phyloP scores from a whole-genome alignment of 768 basidiomycete genomes.

The Xerocomellus amylosporus region DNA sequence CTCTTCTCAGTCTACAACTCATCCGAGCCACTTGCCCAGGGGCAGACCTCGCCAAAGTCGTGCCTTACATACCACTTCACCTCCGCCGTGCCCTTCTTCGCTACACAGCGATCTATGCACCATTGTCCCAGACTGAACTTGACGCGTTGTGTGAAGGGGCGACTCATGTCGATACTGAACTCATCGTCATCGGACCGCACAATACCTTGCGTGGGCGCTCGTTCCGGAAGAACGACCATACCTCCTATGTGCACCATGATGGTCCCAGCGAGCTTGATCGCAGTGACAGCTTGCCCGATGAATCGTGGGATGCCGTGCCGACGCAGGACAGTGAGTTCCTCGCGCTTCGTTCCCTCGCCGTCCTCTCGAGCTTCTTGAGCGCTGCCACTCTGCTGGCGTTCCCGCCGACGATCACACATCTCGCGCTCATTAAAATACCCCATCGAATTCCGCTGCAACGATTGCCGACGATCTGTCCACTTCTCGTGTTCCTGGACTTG shows the following conservation, averaged over 20 bases:
- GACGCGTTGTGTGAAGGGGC: slow-evolving; percentile 48
- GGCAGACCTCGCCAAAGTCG: slow-evolving; percentile 46
- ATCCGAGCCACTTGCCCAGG: slow-evolving; percentile 41
- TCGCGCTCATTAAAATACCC: slow-evolving; percentile 56
- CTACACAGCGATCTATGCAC: slow-evolving; percentile 54
- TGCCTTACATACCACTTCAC: slow-evolving; percentile 54
- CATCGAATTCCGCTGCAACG: slow-evolving; percentile 50
- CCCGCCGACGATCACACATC: slow-evolving; percentile 62
- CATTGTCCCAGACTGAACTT: slow-evolving; percentile 50
- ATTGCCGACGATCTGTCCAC: slow-evolving; percentile 56
- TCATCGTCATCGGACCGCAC: slow-evolving; percentile 59
- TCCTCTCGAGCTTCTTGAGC: slow-evolving; percentile 49
- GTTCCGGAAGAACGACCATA: slow-evolving; percentile 30
- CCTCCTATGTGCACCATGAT: background rate
- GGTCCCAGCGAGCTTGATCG: background rate
- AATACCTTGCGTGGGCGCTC: slow-evolving; percentile 43
- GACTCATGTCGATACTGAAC: slow-evolving; percentile 59
- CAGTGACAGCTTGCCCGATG: background rate
- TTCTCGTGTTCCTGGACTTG: slow-evolving; percentile 61
- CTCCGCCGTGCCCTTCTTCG: slow-evolving; percentile 58
- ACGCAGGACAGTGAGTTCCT: slow-evolving; percentile 31
- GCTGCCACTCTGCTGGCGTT: slow-evolving; percentile 46
- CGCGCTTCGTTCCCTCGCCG: slow-evolving; percentile 45
- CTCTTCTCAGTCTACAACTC: slow-evolving; percentile 54
- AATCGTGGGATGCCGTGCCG: slow-evolving; percentile 42